Conservation (phyloP, 441 rosid genomes). For the Arabidopsis hybrid region DNA sequence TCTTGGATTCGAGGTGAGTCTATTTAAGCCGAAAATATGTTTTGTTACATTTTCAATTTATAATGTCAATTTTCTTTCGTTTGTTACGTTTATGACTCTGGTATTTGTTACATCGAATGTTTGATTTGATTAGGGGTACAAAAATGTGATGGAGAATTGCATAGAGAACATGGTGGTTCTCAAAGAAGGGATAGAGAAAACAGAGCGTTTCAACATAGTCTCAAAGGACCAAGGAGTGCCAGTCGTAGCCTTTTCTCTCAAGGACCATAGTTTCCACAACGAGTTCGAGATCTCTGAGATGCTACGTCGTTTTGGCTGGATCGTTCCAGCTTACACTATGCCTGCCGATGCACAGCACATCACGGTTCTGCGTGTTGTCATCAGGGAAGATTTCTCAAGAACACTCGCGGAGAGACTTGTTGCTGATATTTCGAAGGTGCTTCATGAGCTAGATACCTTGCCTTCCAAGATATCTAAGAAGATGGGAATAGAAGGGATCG, state of each 20-base stretch:
- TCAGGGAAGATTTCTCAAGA: slow-evolving; percentile 87
- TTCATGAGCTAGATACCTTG: slow-evolving; percentile 71
- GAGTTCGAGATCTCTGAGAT: slow-evolving; percentile 78
- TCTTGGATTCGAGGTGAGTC: slow-evolving; percentile 74
- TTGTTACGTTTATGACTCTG: not conserved
- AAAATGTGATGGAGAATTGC: slow-evolving; percentile 90
- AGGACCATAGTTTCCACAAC: slow-evolving; percentile 62
- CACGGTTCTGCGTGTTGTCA: slow-evolving; percentile 88
- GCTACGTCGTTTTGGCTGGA: slow-evolving; percentile 84
- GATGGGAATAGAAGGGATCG: slow-evolving; percentile 22
- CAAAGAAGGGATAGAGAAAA: slow-evolving; percentile 69
- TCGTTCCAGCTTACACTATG: slow-evolving; percentile 90
- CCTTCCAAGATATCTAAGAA: slow-evolving; percentile 61
- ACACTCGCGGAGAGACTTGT: slow-evolving; percentile 91
- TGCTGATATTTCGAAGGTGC: slow-evolving; percentile 69
- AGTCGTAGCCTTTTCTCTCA: slow-evolving; percentile 84
- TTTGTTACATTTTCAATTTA: no score
- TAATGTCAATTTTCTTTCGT: no score
- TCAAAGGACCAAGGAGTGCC: slow-evolving; percentile 92
- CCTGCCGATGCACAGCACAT: slow-evolving; percentile 86
- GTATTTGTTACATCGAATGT: no score
- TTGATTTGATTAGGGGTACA: slow-evolving; percentile 56
- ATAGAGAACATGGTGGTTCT: slow-evolving; percentile 66
- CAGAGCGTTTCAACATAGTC: slow-evolving; percentile 70
- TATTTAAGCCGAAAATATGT: no score